Evolutionary conservation across 2,329 filamentous ascomycete genomes (phyloP).

Genomic region (Amesomyces nigricolor): DNA sequence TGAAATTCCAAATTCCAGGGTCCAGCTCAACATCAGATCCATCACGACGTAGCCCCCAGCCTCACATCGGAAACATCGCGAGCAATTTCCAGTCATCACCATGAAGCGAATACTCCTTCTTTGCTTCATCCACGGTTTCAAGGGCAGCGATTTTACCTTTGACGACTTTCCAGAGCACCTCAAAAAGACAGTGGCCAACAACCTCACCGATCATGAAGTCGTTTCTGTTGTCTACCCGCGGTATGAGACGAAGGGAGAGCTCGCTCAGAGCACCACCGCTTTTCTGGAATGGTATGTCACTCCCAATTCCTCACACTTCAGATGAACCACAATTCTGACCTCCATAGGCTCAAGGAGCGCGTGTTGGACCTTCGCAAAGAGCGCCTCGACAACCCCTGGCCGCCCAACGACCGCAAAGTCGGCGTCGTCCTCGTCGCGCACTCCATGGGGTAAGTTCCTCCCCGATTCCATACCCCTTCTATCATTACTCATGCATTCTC

Average conservation of each 20-base stretch:
- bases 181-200: constrained; percentile 50
- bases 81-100: neutral
- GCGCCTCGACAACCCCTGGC: constrained; percentile 64
- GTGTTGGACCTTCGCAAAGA: constrained; percentile 73
- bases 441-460: constrained; percentile 60
- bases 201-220: constrained; percentile 56
- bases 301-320: neutral
- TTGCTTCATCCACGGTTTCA: constrained; percentile 63
- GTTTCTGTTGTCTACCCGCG: constrained; percentile 61
- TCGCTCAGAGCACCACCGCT: constrained; percentile 43
- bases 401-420: constrained; percentile 74
- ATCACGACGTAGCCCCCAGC: too few species aligned
- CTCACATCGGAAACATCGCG: neutral
- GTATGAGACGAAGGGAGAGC: constrained; percentile 67
- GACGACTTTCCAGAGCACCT: constrained; percentile 61
- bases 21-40: neutral
- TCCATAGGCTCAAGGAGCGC: constrained; percentile 64
- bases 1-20: too few species aligned
- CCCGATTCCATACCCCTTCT: neutral
- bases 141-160: constrained; percentile 64
- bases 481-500: too few species aligned
- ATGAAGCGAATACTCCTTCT: constrained; percentile 54
- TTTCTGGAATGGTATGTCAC: constrained; percentile 43
- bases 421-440: constrained; percentile 76
- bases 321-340: neutral